Conservation (phyloP, 148 eudicot genomes). For the Nepenthes mirabilis region DNA sequence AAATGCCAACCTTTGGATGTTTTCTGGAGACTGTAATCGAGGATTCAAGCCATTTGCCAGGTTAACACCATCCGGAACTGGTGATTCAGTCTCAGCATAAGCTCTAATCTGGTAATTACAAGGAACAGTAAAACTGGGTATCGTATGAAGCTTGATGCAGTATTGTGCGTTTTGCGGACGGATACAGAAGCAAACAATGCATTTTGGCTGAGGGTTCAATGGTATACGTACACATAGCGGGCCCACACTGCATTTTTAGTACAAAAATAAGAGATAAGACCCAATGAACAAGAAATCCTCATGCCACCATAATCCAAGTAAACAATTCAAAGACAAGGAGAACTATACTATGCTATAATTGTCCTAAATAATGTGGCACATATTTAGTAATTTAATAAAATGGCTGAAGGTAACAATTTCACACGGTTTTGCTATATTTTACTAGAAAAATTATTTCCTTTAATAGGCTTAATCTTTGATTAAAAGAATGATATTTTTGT, state of each 20-base stretch:
- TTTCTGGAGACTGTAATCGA: conserved; percentile 12
- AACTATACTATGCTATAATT: too few species aligned
- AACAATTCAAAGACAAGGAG: too few species aligned
- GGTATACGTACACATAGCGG: conserved; percentile 14
- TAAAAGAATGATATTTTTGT: too few species aligned
- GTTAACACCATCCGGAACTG: conserved; percentile 13
- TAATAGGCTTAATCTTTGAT: too few species aligned
- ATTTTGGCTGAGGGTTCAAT: conserved; percentile 15
- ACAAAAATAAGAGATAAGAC: background rate
- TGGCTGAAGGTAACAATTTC: too few species aligned
- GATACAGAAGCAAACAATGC: conserved; percentile 14
- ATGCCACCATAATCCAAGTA: too few species aligned
- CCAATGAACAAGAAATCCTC: background rate
- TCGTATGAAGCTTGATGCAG: conserved; percentile 15
- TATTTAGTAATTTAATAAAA: too few species aligned
- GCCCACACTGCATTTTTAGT: conserved; percentile 25
- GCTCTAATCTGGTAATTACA: conserved; percentile 10
- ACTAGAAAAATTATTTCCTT: too few species aligned
- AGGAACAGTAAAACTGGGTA: conserved; percentile 13
- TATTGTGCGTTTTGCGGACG: conserved; percentile 10
- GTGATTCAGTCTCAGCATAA: conserved; percentile 23
- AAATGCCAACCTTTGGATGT: conserved; percentile 29
- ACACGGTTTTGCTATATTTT: too few species aligned
- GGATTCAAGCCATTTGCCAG: conserved; percentile 16
- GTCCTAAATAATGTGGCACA: too few species aligned